Evolutionary conservation across 2,329 filamentous ascomycete genomes (phyloP).

Genomic region (Microdochium bolleyi): DNA sequence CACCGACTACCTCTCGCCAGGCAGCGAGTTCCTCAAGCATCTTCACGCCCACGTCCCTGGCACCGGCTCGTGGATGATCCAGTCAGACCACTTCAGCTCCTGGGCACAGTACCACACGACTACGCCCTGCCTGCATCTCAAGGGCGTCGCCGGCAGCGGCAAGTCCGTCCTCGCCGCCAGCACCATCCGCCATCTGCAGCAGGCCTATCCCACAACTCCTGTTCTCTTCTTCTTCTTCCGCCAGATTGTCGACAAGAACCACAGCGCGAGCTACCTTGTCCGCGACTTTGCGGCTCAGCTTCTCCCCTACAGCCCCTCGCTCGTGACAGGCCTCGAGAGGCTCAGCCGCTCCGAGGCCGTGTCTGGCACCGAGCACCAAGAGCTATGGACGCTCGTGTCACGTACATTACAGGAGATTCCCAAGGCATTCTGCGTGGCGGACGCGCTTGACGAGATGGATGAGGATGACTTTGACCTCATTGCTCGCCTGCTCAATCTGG

Average conservation of each 20-base stretch:
- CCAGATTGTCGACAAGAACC: conserved; percentile 27
- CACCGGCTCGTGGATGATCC: conserved; percentile 11
- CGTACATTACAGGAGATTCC: conserved; percentile 11
- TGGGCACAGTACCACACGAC: conserved; percentile 21
- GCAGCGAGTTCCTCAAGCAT: conserved; percentile 16
- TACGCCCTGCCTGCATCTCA: conserved; percentile 12
- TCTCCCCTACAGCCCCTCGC: conserved; percentile 17
- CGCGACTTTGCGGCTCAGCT: conserved; percentile 26
- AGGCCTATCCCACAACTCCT: not conserved
- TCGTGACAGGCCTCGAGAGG: conserved; percentile 15
- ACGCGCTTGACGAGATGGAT: conserved; percentile 40
- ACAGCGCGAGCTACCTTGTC: conserved; percentile 17
- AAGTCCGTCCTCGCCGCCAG: conserved; percentile 25
- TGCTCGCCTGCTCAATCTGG: conserved; percentile 20
- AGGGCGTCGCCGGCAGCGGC: conserved; percentile 21
- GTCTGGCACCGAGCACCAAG: conserved; percentile 9
- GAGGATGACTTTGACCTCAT: conserved; percentile 25
- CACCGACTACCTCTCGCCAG: conserved; percentile 14
- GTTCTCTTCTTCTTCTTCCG: conserved; percentile 23
- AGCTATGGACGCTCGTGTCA: conserved; percentile 21
- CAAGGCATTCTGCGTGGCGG: conserved; percentile 27
- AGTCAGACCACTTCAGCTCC: conserved; percentile 3
- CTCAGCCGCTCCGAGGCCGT: conserved; percentile 2
- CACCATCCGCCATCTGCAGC: conserved; percentile 11
- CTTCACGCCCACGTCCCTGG: conserved; percentile 10